These are phyloP conservation scores for Lasiodiplodia hormozganensis DNA, from an alignment of 2,329 filamentous ascomycete genomes.

Conservation along the genomic window DNA sequence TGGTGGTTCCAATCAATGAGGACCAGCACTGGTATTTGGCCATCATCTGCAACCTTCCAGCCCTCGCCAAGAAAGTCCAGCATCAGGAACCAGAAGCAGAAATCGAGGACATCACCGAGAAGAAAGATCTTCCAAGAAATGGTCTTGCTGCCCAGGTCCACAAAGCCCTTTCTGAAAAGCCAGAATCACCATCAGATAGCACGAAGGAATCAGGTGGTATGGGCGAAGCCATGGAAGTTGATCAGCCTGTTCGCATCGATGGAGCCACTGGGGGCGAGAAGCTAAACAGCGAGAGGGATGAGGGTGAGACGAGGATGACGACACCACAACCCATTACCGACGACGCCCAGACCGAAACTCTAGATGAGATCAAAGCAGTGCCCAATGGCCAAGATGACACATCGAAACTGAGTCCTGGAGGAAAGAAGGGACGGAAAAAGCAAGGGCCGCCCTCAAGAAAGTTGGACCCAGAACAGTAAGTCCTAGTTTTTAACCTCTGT, in stretches of 20 bases:
- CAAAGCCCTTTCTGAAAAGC: background rate
- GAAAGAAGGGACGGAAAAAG: slow-evolving; percentile 9
- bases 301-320: background rate
- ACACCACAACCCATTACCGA: background rate
- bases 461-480: slow-evolving; percentile 6
- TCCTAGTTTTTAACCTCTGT: background rate
- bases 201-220: background rate
- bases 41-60: slow-evolving; percentile 88
- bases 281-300: background rate
- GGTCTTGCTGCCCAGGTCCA: background rate
- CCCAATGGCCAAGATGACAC: background rate
- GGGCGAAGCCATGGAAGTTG: slow-evolving; percentile 10
- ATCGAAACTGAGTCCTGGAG: background rate
- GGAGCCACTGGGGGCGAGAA: background rate
- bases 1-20: slow-evolving; percentile 92
- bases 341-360: background rate
- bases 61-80: slow-evolving; percentile 52
- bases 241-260: background rate
- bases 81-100: slow-evolving; percentile 32
- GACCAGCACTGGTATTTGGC: slow-evolving; percentile 90
- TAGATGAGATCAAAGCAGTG: background rate
- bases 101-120: slow-evolving; percentile 1
- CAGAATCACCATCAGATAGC: background rate
- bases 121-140: background rate
- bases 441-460: background rate